phyloP scores from a whole-genome alignment of 164 flowering plant species.

The Liriodendron chinense region DNA sequence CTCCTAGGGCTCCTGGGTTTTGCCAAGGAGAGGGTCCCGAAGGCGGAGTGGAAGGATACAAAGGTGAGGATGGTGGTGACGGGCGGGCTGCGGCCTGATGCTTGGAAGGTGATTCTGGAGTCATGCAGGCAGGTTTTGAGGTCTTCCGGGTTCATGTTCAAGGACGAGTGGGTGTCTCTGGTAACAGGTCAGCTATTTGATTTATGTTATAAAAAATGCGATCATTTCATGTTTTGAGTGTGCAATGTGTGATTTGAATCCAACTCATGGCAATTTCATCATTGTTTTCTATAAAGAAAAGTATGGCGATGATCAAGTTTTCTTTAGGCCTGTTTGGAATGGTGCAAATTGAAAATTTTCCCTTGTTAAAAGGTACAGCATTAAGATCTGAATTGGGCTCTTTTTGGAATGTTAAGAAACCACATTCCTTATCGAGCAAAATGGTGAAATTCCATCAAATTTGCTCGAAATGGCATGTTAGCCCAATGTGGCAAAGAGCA shows the following conservation, averaged over 20 bases:
- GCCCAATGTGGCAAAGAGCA: too few species aligned
- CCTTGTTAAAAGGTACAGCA: too few species aligned
- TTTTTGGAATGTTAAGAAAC: neutral
- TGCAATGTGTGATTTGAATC: neutral
- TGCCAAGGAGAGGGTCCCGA: slow-evolving; percentile 38
- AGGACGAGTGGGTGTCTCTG: slow-evolving; percentile 46
- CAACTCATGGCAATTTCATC: neutral
- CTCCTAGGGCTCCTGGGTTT: slow-evolving; percentile 30
- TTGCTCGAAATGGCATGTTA: neutral
- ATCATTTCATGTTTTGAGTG: neutral
- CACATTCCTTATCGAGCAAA: neutral
- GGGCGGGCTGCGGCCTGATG: slow-evolving; percentile 20
- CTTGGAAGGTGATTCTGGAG: slow-evolving; percentile 28
- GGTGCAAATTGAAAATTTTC: too few species aligned
- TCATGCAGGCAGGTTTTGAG: slow-evolving; percentile 36
- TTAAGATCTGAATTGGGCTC: neutral
- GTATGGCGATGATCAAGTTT: neutral
- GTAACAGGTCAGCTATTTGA: slow-evolving; percentile 29
- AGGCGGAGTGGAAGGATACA: slow-evolving; percentile 33
- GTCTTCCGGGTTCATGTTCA: slow-evolving; percentile 43
- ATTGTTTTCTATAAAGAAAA: neutral
- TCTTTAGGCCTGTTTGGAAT: neutral
- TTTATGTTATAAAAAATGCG: neutral
- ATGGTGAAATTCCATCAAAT: neutral
- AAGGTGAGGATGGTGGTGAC: slow-evolving; percentile 34